phyloP scores from a whole-genome alignment of 352 stramenopile genomes.

The Globisporangium viniferum region DNA sequence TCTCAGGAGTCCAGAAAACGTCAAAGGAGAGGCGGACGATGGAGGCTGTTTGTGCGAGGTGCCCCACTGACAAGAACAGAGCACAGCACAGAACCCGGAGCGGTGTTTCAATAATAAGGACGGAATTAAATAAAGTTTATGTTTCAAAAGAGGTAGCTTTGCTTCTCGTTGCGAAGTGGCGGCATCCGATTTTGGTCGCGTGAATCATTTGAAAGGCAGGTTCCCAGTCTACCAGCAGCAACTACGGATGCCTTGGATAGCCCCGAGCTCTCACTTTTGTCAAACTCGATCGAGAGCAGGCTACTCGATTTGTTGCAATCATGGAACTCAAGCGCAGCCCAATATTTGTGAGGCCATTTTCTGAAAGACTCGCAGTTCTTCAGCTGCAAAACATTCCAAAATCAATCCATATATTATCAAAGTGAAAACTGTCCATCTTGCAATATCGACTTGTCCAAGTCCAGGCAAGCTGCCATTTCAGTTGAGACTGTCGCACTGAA shows the following conservation, averaged over 20 bases:
- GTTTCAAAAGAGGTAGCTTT: not conserved
- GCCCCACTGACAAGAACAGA: not conserved
- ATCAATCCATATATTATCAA: not conserved
- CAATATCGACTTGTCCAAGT: not conserved
- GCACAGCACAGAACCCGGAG: not conserved
- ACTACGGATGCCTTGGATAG: not conserved
- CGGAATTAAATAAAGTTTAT: not conserved
- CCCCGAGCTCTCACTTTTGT: not conserved
- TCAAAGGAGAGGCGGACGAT: slow-evolving; percentile 8
- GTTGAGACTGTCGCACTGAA: not conserved
- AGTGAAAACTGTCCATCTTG: not conserved
- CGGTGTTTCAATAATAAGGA: not conserved
- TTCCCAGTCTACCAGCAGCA: not conserved
- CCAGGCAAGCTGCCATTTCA: no score
- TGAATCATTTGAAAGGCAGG: not conserved
- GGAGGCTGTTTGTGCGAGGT: no score
- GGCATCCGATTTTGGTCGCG: not conserved
- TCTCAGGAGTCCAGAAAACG: slow-evolving; percentile 12
- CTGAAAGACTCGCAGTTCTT: not conserved
- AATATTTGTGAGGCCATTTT: not conserved
- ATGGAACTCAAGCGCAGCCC: not conserved
- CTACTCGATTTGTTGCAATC: not conserved
- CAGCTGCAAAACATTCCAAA: not conserved
- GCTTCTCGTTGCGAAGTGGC: not conserved
- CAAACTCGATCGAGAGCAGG: not conserved